Base-by-base conservation (phyloP, 2,329 filamentous ascomycete genomes). In the Fusarium domesticum region DNA sequence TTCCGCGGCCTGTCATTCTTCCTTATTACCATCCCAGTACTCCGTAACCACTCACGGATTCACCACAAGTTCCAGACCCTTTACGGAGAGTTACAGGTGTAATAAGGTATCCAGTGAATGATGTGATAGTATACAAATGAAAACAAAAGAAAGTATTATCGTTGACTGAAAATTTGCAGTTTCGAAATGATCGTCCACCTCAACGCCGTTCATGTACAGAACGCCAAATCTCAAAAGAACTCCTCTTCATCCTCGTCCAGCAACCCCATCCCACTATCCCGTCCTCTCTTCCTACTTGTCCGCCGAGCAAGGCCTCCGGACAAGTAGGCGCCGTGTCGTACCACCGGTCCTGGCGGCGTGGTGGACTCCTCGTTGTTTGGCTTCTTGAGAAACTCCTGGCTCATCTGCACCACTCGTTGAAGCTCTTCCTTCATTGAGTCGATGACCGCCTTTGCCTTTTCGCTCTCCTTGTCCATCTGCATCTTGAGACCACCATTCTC, bases 261-360 rank as follows among this genome's bases (percentile, higher is more conserved):
- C 18, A 82, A 65, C 0, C 76, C 77, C 38, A 82, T 56, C 0
- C 78, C 79, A 42, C 76, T 80, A 58, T 82, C 78, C 50, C 74
- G 71, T 45, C 71, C 68, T 46, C 75, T 77, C 53, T 50, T 68
- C 18, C 60, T 66, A 18, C 57, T 58, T 14, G 19, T 17, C 17
- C 60, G 61, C 36, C 63, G 63, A 3, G 56, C 59, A 36, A 64
- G n/a, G 2, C 58, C 63, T 1, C 59, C 61, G 4, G 60, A 43
- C 6, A 65, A 32, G 33, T 59, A 54, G 48, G 18, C 46, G 18
- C 42, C 59, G 19, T 14, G 54, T 37, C 28, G 60, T 33, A 35
- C 45, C n/a, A 31, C 50, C 8, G 32, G 42, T 37, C 36, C 39
- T 16, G 47, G 18, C 18, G 53, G 38, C 18, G 56, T 51, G 18